A percentile compares a stretch with the other conserved stretches of the same genome.
These are phyloP conservation scores for Umbelopsis sp. DNA, from an alignment of 371 early-diverging fungal genomes.

Conservation along the genomic window DNA sequence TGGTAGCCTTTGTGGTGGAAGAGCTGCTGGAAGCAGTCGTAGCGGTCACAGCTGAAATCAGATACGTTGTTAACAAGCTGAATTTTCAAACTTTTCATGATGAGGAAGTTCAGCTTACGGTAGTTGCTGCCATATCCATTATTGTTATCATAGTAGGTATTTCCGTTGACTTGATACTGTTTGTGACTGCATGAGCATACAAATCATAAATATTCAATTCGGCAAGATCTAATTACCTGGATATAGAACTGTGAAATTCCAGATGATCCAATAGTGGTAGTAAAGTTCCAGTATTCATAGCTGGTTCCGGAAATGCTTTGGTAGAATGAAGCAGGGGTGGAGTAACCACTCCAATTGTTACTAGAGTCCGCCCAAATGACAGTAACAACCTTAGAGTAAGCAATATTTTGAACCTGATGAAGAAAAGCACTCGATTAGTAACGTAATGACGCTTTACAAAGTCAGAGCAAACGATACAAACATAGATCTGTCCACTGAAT, in stretches of 20 bases:
- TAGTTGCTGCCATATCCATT: constrained; percentile 24
- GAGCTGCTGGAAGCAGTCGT: neutral
- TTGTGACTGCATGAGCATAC: neutral
- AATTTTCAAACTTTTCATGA: too few species aligned
- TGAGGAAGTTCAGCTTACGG: constrained; percentile 1
- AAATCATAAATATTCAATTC: neutral
- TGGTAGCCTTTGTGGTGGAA: neutral
- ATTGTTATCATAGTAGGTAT: constrained; percentile 47
- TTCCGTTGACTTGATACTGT: constrained; percentile 39
- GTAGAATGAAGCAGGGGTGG: constrained; percentile 27
- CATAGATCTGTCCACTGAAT: constrained; percentile 36
- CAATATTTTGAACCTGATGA: constrained; percentile 41
- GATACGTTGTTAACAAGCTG: neutral
- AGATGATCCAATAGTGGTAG: constrained; percentile 26
- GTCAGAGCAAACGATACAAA: constrained; percentile 15
- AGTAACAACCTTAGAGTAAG: constrained; percentile 38
- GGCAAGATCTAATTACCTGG: constrained; percentile 21
- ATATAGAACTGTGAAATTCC: constrained; percentile 47
- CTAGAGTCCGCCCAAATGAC: constrained; percentile 36
- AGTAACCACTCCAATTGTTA: constrained; percentile 33
- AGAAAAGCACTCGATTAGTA: neutral
- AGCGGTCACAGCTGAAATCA: neutral
- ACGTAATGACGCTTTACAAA: neutral
- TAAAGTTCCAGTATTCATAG: constrained; percentile 46
- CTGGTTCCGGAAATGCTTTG: constrained; percentile 30